Conservation (phyloP, 805 yeast species). For the Clavispora phyllophila region DNA sequence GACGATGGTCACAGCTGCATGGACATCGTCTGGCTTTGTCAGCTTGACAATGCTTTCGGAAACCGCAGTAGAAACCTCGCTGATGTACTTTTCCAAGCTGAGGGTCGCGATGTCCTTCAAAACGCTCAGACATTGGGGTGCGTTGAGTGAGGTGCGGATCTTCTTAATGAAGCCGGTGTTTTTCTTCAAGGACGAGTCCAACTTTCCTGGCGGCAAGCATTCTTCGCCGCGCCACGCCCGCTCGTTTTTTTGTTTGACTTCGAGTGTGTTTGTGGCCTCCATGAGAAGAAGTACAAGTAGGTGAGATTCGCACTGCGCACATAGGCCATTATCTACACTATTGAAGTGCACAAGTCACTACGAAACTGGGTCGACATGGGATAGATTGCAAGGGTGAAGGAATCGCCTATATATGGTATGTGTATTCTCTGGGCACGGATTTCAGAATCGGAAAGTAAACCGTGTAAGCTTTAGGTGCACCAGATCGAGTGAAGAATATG, state of each 20-base stretch:
- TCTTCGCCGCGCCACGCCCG: conserved; percentile 50
- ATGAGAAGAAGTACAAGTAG: not conserved
- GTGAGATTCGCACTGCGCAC: not conserved
- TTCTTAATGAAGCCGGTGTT: conserved; percentile 77
- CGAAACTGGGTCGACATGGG: too few relatives aligned
- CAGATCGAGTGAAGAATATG: too few relatives aligned
- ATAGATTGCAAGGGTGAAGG: too few relatives aligned
- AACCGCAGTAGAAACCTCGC: conserved; percentile 61
- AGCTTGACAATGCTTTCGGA: conserved; percentile 57
- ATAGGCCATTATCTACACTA: not conserved
- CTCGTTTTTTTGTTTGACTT: conserved; percentile 2
- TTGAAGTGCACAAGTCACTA: not conserved
- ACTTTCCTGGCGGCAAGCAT: conserved; percentile 21
- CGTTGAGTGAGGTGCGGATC: conserved; percentile 50
- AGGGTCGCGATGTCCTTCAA: conserved; percentile 58
- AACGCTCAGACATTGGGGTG: conserved; percentile 43
- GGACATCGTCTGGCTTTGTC: conserved; percentile 51
- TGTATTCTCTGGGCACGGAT: too few relatives aligned
- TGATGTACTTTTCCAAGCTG: conserved; percentile 67
- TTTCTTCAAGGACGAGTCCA: conserved; percentile 77
- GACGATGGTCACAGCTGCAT: conserved; percentile 60
- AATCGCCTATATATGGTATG: too few relatives aligned
- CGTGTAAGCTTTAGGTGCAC: too few relatives aligned
- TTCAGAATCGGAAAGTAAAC: too few relatives aligned
- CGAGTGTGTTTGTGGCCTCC: not conserved